Base-by-base conservation (phyloP, 306 rosid genomes). In the Vachellia collinsii region DNA sequence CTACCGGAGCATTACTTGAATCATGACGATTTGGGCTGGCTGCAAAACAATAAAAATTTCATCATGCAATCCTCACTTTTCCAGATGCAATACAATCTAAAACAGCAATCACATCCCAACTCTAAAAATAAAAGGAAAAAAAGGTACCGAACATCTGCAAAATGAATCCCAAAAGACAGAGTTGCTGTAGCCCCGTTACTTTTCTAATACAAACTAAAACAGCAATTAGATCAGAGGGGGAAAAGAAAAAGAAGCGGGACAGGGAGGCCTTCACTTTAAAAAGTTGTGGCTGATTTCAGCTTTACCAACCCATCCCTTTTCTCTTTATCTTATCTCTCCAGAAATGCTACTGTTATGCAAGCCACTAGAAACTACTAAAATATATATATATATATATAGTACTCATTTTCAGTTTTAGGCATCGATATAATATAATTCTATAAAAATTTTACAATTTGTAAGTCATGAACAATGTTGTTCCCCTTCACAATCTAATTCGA, bases 1-100 rank as follows among this genome's bases (percentile, higher is more conserved):
- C 19, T 90, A 94, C 98, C 94, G 89, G 88, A 70, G 91, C 83
- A 80, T 85, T 87, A 80, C 80, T 85, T 46, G 94, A 80, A 62
- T 86, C 88, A n/a, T 79, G 92, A 79, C 85, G 86, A 75, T 43
- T 69, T 69, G 74, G 74, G 48, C 74, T 69, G 54, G 54, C 74
- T 69, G 74, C 74, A 69, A 42, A 69, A 29, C 48, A 69, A 19
- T 6, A 38, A 8, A 38, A 66, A 7, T 7, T 14, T 38, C 11
- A 38, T 38, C 47, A 66, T 13, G 17, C 8, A 66, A n/a, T 22
- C 25, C 53, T 22, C 7, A 42, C n/a, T 20, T 43, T 62, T 74
- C 53, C n/a, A 43, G 20, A 68, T n/a, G n/a, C 8, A 76, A 72
- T 44, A 62, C 65, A 64, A 62, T 62, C 38, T 17, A 37, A 50